A percentile compares a stretch with the other conserved stretches of the same genome.
phyloP scores from a whole-genome alignment of 2,329 filamentous ascomycete species.

The Emericellopsis atlantica region DNA sequence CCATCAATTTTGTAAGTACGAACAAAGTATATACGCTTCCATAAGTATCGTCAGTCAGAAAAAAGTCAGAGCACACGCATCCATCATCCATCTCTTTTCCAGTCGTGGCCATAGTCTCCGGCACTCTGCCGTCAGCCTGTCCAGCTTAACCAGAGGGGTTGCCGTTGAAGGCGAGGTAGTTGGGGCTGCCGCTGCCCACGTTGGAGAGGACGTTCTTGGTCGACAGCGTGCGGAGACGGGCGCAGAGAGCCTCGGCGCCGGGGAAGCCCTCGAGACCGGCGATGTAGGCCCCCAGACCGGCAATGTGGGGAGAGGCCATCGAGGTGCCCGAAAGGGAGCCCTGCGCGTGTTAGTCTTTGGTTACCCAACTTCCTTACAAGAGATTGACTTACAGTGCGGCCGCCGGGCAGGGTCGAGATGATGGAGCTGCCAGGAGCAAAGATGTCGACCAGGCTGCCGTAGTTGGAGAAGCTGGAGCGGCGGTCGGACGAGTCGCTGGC shows the following conservation, averaged over 20 bases:
- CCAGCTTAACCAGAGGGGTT: conserved; percentile 2
- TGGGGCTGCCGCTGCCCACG: conserved; percentile 29
- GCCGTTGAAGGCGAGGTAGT: conserved; percentile 45
- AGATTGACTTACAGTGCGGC: conserved; percentile 5
- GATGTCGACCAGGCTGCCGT: conserved; percentile 31
- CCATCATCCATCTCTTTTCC: too few relatives aligned
- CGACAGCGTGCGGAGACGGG: conserved; percentile 28
- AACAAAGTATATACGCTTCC: too few relatives aligned
- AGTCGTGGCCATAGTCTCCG: too few relatives aligned
- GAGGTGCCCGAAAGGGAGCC: conserved; percentile 22
- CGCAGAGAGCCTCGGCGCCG: conserved; percentile 31
- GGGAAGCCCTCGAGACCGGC: conserved; percentile 26
- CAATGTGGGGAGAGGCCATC: conserved; percentile 25
- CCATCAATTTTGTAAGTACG: too few relatives aligned
- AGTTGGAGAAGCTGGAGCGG: conserved; percentile 35
- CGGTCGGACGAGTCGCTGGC: conserved; percentile 26
- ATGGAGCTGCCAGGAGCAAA: conserved; percentile 36
- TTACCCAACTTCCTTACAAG: background rate
- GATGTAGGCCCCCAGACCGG: conserved; percentile 27
- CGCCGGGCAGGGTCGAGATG: conserved; percentile 33
- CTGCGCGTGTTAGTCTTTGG: background rate
- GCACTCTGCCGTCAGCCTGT: too few relatives aligned
- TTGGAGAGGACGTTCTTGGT: conserved; percentile 25
- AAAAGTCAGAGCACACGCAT: too few relatives aligned
- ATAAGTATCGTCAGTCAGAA: too few relatives aligned